A percentile compares a stretch with the other conserved stretches of the same genome.
phyloP scores from a whole-genome alignment of 352 stramenopile genomes.

The Phytophthora litchii region DNA sequence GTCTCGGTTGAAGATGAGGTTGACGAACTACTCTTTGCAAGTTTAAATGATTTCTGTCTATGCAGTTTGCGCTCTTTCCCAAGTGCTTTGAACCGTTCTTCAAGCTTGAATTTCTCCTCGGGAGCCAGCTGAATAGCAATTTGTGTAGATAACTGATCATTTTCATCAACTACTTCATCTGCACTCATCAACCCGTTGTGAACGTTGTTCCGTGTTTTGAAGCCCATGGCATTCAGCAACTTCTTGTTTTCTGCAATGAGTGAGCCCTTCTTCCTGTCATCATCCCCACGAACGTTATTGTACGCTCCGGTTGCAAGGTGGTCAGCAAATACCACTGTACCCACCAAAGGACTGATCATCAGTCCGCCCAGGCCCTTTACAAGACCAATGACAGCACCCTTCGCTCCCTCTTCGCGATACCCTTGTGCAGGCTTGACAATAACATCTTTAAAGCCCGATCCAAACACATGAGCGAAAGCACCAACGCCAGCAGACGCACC shows the following conservation, averaged over 20 bases:
- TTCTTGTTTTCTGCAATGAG: constrained; percentile 58
- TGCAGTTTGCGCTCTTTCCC: constrained; percentile 42
- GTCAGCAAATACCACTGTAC: constrained; percentile 65
- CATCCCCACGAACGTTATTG: constrained; percentile 51
- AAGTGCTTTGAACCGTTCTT: constrained; percentile 45
- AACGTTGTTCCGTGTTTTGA: constrained; percentile 45
- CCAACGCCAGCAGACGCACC: constrained; percentile 58
- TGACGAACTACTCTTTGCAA: constrained; percentile 13
- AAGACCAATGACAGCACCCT: constrained; percentile 63
- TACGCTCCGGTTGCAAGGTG: constrained; percentile 68
- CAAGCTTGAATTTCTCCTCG: constrained; percentile 46
- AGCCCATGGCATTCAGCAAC: constrained; percentile 40
- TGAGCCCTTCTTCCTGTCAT: constrained; percentile 53
- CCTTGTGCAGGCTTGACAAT: constrained; percentile 64
- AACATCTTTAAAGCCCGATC: constrained; percentile 64
- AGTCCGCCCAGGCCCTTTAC: constrained; percentile 61
- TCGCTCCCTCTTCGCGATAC: constrained; percentile 62
- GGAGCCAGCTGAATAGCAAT: constrained; percentile 50
- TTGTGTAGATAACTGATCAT: constrained; percentile 34
- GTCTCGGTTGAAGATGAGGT: constrained; percentile 5
- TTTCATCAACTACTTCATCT: constrained; percentile 44
- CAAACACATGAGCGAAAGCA: constrained; percentile 70
- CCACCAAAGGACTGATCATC: constrained; percentile 60
- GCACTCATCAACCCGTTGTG: constrained; percentile 60
- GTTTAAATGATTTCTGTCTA: constrained; percentile 21